These are phyloP conservation scores for Scheffersomyces quercinus DNA, from an alignment of 1,139 yeast genomes.

Conservation along the genomic window DNA sequence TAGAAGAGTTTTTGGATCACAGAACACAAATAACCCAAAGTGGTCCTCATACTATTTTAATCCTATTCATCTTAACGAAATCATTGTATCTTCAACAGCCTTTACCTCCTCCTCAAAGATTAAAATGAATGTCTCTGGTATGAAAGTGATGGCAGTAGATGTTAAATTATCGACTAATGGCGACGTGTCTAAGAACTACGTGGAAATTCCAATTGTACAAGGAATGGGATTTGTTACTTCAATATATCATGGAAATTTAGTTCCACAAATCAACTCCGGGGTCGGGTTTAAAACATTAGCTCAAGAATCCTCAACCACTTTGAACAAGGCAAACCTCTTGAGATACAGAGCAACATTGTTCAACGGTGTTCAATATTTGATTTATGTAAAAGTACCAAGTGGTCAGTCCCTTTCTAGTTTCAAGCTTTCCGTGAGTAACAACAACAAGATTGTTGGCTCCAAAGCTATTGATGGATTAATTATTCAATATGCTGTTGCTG, in stretches of 20 bases:
- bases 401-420: constrained; percentile 17
- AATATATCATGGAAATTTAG: constrained; percentile 40
- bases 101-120: constrained; percentile 1
- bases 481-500: constrained; percentile 57
- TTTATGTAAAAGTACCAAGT: constrained; percentile 53
- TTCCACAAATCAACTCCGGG: constrained; percentile 8
- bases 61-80: constrained; percentile 6
- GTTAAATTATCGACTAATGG: constrained; percentile 8
- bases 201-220: constrained; percentile 47
- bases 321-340: constrained; percentile 34
- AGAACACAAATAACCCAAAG: constrained; percentile 8
- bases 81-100: constrained; percentile 11
- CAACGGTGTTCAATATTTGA: constrained; percentile 52
- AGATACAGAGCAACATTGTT: constrained; percentile 55
- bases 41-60: constrained; percentile 8
- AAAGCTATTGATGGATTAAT: constrained; percentile 50
- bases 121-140: constrained; percentile 8
- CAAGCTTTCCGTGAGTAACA: constrained; percentile 31
- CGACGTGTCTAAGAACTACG: constrained; percentile 19
- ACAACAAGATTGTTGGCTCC: constrained; percentile 41
- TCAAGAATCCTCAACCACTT: constrained; percentile 35
- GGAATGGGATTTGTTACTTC: constrained; percentile 68
- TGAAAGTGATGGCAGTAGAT: constrained; percentile 9
- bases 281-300: constrained; percentile 28
- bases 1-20: constrained; percentile 6